Conservation (phyloP, 2,329 filamentous ascomycete genomes). For the Colletotrichum sidae region DNA sequence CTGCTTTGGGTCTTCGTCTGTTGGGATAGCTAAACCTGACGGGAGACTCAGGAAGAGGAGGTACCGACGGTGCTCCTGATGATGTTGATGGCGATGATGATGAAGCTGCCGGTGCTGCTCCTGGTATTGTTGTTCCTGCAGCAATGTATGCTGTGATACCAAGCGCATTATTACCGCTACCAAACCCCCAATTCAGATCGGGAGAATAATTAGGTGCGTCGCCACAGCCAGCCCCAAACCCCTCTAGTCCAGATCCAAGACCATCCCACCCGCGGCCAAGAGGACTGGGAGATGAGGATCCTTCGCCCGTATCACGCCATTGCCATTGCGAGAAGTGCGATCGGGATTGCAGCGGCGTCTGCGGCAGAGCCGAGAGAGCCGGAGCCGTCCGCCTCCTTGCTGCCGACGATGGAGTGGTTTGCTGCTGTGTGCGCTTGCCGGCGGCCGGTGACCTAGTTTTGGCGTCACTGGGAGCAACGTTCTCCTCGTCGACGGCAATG, state of each 20-base stretch:
- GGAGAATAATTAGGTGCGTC: no score
- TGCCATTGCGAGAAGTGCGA: constrained; percentile 13
- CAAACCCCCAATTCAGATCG: no score
- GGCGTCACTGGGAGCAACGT: background rate
- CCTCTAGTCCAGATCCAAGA: background rate
- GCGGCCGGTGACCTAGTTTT: constrained; percentile 5
- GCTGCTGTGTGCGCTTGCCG: constrained; percentile 10
- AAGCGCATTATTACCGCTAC: background rate
- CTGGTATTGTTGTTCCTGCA: constrained; percentile 1
- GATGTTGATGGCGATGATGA: no score
- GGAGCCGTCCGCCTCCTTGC: constrained; percentile 28
- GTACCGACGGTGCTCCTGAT: background rate
- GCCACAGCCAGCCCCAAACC: background rate
- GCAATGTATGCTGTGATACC: background rate
- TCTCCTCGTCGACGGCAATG: constrained; percentile 31
- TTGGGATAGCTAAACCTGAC: constrained; percentile 36
- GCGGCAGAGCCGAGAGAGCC: constrained; percentile 13
- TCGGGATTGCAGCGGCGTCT: constrained; percentile 25
- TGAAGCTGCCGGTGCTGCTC: background rate
- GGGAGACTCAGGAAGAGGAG: constrained; percentile 27
- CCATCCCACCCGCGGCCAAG: background rate
- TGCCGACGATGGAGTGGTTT: constrained; percentile 19
- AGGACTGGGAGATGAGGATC: background rate
- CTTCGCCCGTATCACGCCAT: constrained; percentile 14
- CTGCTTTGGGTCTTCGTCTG: constrained; percentile 29